phyloP scores from a whole-genome alignment of 2,329 filamentous ascomycete genomes.

The Cercospora brassicicola region DNA sequence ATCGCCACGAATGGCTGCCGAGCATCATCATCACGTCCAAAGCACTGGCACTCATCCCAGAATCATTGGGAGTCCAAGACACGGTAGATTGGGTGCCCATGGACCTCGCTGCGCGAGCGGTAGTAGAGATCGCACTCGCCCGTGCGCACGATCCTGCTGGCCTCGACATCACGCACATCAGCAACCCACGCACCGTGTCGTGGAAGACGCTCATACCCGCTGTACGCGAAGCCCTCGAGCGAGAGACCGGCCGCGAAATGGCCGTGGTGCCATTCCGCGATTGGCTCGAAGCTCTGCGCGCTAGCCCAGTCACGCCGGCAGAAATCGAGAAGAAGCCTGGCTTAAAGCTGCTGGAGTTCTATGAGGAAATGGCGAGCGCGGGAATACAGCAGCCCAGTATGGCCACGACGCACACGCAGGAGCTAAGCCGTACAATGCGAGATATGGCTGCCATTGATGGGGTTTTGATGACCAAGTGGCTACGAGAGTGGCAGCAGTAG shows the following conservation, averaged over 20 bases:
- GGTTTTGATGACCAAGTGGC: not conserved
- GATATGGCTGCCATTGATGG: not conserved
- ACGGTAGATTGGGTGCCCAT: slow-evolving; percentile 50
- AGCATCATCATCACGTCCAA: slow-evolving; percentile 45
- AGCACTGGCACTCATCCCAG: slow-evolving; percentile 42
- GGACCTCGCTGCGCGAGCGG: slow-evolving; percentile 40
- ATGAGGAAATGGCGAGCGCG: not conserved
- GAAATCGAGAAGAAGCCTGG: not conserved
- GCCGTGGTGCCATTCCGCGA: not conserved
- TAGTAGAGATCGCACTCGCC: not conserved
- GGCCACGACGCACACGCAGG: not conserved
- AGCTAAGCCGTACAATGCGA: not conserved
- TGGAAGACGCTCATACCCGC: not conserved
- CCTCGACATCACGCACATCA: not conserved
- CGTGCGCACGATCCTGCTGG: not conserved
- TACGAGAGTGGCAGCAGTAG: not conserved
- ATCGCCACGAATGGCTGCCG: slow-evolving; percentile 46
- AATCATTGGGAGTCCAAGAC: slow-evolving; percentile 38
- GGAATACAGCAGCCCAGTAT: not conserved
- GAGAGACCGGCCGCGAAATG: not conserved
- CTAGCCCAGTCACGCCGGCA: not conserved
- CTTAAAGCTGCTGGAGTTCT: not conserved
- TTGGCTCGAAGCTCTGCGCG: not conserved
- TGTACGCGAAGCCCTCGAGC: not conserved
- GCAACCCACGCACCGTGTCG: not conserved